Evolutionary conservation across 768 basidiomycete genomes (phyloP), one percentile per base, ranked within the genome.

Genomic region (Boletus vinaceobasis): DNA sequence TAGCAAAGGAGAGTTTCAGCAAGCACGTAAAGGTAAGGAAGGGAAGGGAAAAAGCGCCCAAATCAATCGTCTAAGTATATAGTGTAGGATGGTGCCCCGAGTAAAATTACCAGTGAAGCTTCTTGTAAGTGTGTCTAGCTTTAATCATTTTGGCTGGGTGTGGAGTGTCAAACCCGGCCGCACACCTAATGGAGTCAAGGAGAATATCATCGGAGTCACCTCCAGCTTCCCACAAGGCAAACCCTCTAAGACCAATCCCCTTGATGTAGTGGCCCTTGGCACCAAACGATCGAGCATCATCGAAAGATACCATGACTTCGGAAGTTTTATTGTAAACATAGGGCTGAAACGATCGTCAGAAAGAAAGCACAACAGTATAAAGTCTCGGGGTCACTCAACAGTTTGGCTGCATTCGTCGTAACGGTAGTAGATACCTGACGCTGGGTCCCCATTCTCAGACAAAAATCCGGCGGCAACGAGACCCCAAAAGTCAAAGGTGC

Each of bases 331-430:
- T 82, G 68, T 88, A 89, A 15, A 87, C 77, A 53, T 78, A 87
- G 0, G 87, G 82, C 88, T 90, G 63, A 23, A 37, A 27, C 14
- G 23, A n/a, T 43, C 2, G 46, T 59, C n/a, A 59, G 51, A 38
- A 38, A 11, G 4, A 53, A 33, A 10, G 37, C 23, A 38, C 23
- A 14, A 39, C 7, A 9, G 35, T 5, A 15, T 26, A 3, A 33
- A 14, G 3, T 14, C 14, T 5, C 2, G 23, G 19, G 19, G 15
- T 5, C 39, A 75, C 81, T 57, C 62, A 63, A 89, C 89, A 40
- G 88, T 91, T 70, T 87, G 80, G 63, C 82, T 86, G 72, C 88
- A 91, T 9, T 71, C 59, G 53, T 90, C 86, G 56, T 76, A 88
- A 17, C 74, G 65, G 60, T 82, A 81, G 21, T 67, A 61, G 55